These are phyloP conservation scores for Naganishia kalamii DNA, from an alignment of 768 basidiomycete species.

Conservation along the genomic window DNA sequence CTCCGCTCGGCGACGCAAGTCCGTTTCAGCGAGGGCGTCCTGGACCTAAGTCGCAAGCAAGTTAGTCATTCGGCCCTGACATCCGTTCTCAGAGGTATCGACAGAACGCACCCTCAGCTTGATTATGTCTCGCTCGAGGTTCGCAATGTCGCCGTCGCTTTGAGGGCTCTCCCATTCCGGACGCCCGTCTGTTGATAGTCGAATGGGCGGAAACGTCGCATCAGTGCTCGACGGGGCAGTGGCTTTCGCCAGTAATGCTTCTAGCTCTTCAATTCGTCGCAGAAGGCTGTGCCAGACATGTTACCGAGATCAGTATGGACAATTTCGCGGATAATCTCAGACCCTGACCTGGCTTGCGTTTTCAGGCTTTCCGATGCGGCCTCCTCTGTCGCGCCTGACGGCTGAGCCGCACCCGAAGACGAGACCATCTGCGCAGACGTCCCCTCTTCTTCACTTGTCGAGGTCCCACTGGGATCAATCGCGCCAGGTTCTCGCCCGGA, in stretches of 20 bases:
- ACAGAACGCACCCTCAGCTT: constrained; percentile 61
- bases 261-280: background rate
- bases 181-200: background rate
- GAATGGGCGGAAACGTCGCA: too few relatives aligned
- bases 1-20: constrained; percentile 64
- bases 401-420: too few relatives aligned
- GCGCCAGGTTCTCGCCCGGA: background rate
- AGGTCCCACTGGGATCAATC: background rate
- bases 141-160: constrained; percentile 58
- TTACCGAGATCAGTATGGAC: background rate
- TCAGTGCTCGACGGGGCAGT: too few relatives aligned
- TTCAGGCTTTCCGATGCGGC: background rate
- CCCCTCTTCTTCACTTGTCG: background rate
- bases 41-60: too few relatives aligned
- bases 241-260: background rate
- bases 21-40: constrained; percentile 55
- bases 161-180: constrained; percentile 75
- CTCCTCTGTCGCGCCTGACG: too few relatives aligned
- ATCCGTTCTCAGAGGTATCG: too few relatives aligned
- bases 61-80: too few relatives aligned
- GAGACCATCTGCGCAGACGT: too few relatives aligned
- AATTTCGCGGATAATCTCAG: background rate
- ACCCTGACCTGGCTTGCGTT: background rate
- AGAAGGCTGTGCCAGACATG: background rate
- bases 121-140: constrained; percentile 60